Base-by-base conservation (phyloP, 208 protist genomes). In the Leishmania arabica region DNA sequence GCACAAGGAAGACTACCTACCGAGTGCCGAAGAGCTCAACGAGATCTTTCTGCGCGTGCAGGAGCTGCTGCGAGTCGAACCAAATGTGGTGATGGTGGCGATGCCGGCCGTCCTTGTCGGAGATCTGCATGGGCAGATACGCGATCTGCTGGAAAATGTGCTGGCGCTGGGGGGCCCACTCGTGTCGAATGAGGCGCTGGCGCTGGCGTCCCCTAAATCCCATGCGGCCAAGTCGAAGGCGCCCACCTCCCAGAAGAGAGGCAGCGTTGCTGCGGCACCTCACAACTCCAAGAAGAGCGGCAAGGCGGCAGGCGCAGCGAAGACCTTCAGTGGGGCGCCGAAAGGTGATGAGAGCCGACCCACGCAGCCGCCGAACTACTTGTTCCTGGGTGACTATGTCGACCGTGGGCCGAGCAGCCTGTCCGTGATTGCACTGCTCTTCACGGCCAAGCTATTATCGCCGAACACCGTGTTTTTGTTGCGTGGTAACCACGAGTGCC, bases 331-430 rank as follows among this genome's bases (percentile, higher is more conserved):
- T 73, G 45, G 42, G 21, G 21, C 17, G 27, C 45, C 45, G 11
- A 73, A 73, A 51, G 27, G 24, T 54, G 45, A 51, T 51, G 42
- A 19, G 7, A 2, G 27, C 45, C 42, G 49, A 15, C 68, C 68
- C 5, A 3, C 54, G 6, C 42, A n/a, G 66, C 3, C 83, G 15
- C 71, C 89, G 90, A 75, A 97, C 92, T 99, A 99, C 81, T 88
- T 99, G 2, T 99, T 99, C 89, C 91, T 99, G 0, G 99, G 99
- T 19, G 99, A 99, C 84, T 99, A 99, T 86, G 99, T 99, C 8
- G 99, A 99, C 84, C 96, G 99, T 85, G 99, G 99, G 17, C 93
- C 98, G 64, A 94, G 99, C 70, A 98, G 91, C 54, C 88, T 99
- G 27, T 98, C 99, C 83, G 99, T 98, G 37, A 77, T 98, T n/a